Evolutionary conservation across 768 basidiomycete species (phyloP).

Genomic region (Russula sp.): DNA sequence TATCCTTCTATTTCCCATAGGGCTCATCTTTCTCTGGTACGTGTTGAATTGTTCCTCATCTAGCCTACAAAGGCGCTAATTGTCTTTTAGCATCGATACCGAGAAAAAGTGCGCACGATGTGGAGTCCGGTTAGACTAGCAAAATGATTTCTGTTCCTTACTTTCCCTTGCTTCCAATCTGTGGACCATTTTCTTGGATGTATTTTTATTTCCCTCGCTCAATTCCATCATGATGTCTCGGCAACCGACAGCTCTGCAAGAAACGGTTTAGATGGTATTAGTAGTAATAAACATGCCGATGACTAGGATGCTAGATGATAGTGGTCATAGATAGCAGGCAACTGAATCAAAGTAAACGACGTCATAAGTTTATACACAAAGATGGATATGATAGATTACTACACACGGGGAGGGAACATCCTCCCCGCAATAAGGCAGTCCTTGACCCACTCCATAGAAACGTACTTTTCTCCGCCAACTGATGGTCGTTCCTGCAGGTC

Average conservation of each 20-base stretch:
- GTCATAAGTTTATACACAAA: not conserved
- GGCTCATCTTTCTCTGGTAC: conserved; percentile 26
- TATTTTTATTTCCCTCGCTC: not conserved
- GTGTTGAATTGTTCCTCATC: not conserved
- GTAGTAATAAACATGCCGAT: conserved; percentile 7
- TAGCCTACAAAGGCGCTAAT: not conserved
- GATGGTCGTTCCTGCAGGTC: conserved; percentile 31
- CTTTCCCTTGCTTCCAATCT: not conserved
- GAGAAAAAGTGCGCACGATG: conserved; percentile 27
- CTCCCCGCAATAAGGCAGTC: conserved; percentile 64
- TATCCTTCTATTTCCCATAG: conserved; percentile 27
- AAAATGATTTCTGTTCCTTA: not conserved
- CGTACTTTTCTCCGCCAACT: conserved; percentile 31
- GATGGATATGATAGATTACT: not conserved
- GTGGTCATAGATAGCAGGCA: not conserved
- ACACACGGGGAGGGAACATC: conserved; percentile 30
- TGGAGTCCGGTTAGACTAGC: conserved; percentile 20
- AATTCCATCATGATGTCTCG: not conserved
- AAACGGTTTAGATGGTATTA: not conserved
- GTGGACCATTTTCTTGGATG: conserved; percentile 2
- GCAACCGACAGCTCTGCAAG: not conserved
- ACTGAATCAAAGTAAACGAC: conserved; percentile 1
- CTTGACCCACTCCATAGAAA: conserved; percentile 68
- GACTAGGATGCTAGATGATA: not conserved
- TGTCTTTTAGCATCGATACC: conserved; percentile 20